phyloP scores from a whole-genome alignment of 495 filamentous ascomycete species.

The Letharia columbiana region DNA sequence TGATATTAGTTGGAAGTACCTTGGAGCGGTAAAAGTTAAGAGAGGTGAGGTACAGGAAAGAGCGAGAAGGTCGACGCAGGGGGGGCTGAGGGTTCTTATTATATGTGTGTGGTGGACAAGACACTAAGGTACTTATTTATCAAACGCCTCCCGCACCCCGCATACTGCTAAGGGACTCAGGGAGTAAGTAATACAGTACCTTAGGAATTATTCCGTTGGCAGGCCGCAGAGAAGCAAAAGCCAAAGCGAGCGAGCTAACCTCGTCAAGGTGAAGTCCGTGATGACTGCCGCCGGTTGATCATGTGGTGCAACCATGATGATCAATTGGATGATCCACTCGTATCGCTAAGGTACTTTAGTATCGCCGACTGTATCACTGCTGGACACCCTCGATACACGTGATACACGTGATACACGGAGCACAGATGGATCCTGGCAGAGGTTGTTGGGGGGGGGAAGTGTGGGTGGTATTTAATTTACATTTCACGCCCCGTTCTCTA shows the following conservation, averaged over 20 bases:
- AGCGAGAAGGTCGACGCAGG: background rate
- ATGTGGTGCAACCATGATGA: conserved; percentile 1
- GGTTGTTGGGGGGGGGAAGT: background rate
- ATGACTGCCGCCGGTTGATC: conserved; percentile 4
- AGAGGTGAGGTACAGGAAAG: background rate
- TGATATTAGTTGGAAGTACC: background rate
- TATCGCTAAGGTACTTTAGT: background rate
- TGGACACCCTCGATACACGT: too few species aligned
- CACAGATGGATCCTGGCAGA: background rate
- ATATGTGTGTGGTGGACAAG: background rate
- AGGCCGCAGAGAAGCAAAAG: background rate
- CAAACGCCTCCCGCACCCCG: conserved; percentile 6
- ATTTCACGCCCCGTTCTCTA: background rate
- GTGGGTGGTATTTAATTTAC: conserved; percentile 1
- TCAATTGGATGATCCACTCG: background rate
- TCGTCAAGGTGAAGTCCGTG: conserved; percentile 12
- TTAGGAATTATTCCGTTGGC: too few species aligned
- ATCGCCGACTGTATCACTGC: background rate
- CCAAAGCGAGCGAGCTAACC: conserved; percentile 1
- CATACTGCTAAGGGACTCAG: background rate
- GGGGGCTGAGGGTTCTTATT: background rate
- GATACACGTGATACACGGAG: background rate
- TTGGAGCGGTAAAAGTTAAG: background rate
- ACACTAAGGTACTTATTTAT: background rate
- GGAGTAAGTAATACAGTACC: too few species aligned